Conservation (phyloP, 352 stramenopile genomes). For the Phytopythium aichiense region DNA sequence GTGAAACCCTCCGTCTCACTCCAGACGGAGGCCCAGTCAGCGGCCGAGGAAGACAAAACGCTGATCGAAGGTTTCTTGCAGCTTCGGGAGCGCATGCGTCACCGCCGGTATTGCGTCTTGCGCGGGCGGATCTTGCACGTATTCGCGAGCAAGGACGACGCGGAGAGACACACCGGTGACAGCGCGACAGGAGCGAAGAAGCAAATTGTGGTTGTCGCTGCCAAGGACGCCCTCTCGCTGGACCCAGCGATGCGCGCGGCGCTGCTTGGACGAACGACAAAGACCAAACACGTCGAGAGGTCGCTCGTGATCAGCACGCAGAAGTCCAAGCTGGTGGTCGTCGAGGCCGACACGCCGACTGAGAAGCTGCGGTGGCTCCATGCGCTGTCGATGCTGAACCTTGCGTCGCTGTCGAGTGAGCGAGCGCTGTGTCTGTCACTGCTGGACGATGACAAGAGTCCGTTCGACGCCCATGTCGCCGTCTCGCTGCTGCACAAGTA, state of each 20-base stretch:
- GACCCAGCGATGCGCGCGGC: slow-evolving; percentile 44
- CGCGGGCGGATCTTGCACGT: slow-evolving; percentile 48
- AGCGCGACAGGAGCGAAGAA: slow-evolving; percentile 32
- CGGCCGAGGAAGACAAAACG: not conserved
- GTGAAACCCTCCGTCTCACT: not conserved
- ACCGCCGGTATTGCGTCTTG: slow-evolving; percentile 68
- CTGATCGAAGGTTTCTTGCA: slow-evolving; percentile 63
- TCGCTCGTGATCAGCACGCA: slow-evolving; percentile 60
- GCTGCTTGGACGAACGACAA: slow-evolving; percentile 32
- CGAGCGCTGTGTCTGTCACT: slow-evolving; percentile 53
- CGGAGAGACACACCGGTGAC: slow-evolving; percentile 13
- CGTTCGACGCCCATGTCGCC: slow-evolving; percentile 64
- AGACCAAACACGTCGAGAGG: slow-evolving; percentile 37
- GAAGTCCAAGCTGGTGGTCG: slow-evolving; percentile 66
- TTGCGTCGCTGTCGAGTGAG: slow-evolving; percentile 42
- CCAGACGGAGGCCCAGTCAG: not conserved
- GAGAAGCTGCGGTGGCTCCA: slow-evolving; percentile 80
- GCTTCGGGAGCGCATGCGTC: slow-evolving; percentile 50
- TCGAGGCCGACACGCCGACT: slow-evolving; percentile 64
- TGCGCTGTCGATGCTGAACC: slow-evolving; percentile 62
- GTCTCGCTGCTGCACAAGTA: slow-evolving; percentile 71
- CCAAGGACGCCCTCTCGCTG: slow-evolving; percentile 58
- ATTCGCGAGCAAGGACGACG: slow-evolving; percentile 50
- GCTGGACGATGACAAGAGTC: slow-evolving; percentile 33
- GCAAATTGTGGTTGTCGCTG: slow-evolving; percentile 54